Conservation (phyloP, 345 rosid genomes). For the Physaria fendleri region DNA sequence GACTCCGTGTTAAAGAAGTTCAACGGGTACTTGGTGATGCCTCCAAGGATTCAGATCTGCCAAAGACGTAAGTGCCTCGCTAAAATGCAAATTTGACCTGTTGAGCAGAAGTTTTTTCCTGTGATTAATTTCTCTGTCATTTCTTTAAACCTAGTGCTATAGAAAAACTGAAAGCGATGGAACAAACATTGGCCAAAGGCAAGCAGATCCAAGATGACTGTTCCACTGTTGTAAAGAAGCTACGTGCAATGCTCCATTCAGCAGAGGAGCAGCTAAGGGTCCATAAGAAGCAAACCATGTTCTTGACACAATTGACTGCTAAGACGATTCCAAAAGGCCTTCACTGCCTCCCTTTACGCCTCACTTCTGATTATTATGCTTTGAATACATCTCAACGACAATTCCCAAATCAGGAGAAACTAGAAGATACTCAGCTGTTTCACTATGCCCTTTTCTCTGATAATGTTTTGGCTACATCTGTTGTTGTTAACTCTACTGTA, state of each 20-base stretch:
- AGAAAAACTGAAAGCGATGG: constrained; percentile 82
- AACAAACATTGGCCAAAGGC: constrained; percentile 73
- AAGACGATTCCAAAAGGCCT: constrained; percentile 96
- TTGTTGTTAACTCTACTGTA: constrained; percentile 86
- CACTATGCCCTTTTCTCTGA: constrained; percentile 97
- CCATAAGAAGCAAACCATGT: constrained; percentile 87
- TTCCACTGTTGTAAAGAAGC: constrained; percentile 74
- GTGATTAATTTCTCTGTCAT: constrained; percentile 3
- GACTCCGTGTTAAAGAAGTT: constrained; percentile 77
- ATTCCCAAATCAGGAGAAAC: constrained; percentile 63
- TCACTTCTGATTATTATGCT: constrained; percentile 67
- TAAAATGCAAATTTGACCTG: background rate
- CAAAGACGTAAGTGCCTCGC: constrained; percentile 50
- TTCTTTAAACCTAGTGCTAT: constrained; percentile 46
- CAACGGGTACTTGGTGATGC: constrained; percentile 67
- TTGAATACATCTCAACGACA: constrained; percentile 60
- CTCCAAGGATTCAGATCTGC: constrained; percentile 71
- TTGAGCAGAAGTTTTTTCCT: background rate
- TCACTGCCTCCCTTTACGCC: constrained; percentile 95
- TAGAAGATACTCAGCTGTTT: constrained; percentile 59
- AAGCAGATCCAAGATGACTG: constrained; percentile 90
- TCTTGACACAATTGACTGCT: constrained; percentile 93
- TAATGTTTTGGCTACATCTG: constrained; percentile 84
- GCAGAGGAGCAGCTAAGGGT: constrained; percentile 93
- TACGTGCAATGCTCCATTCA: constrained; percentile 95